Base-by-base conservation (phyloP, 768 basidiomycete species). In the Lactifluus subvellereus region DNA sequence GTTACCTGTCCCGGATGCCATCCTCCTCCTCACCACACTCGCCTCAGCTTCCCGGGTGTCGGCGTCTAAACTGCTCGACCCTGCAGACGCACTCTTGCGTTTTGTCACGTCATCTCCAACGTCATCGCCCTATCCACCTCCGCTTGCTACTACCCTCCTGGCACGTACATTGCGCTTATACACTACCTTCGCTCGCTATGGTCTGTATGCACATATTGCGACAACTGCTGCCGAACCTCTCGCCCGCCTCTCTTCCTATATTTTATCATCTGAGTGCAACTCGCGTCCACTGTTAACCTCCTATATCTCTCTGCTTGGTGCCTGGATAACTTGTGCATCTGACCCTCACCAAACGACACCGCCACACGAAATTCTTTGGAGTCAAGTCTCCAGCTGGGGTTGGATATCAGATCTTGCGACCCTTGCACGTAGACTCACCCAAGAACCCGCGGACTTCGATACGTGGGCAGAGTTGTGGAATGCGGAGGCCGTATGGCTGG, bases 311-410 rank as follows among this genome's bases (percentile, higher is more conserved):
- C 74, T 93, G 9, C 67, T 92, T 2, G 82, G 83, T 62, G 76
- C 79, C 0, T 98, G 94, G 94, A 87, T 79, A 6, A 77, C 82
- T 3, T 95, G 91, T 67, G 92, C 94, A 0, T 81, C 84, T n/a
- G 89, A 98, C 69, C 95, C 96, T 6, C 96, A 98, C 71, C 78
- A 80, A 59, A 95, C 93, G 7, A 88, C 85, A 3, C 93, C 93
- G 0, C 79, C 78, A 8, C 96, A 98, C 73, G 92, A 91, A 57
- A 84, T 98, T 54, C 74, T 89, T 9, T 98, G 96, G 95, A 91
- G 87, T 59, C 91, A 94, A 69, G 77, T 96, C 10, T 74, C 78
- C n/a, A 85, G 83, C 3, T 90, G 88, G 85, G 84, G 79, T 0
- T 96, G 93, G 90, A 78, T 76, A 18, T 77, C 79, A 0, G 84